phyloP scores from a whole-genome alignment of 1,139 yeast genomes.

The Debaryomyces robertsiae region DNA sequence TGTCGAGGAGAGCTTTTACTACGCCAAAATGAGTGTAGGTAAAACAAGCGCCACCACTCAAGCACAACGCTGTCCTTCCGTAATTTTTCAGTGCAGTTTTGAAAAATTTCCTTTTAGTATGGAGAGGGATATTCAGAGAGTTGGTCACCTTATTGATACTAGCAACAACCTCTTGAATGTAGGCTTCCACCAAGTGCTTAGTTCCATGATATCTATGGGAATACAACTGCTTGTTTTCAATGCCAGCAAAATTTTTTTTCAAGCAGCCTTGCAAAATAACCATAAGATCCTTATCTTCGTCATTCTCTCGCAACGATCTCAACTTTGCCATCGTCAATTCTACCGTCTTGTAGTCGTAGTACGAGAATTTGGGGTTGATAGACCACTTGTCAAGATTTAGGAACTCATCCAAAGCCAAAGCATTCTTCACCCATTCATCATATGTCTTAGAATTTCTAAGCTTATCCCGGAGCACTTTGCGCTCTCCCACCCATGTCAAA shows the following conservation, averaged over 20 bases:
- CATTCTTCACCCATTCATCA: conserved; percentile 64
- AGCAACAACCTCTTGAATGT: conserved; percentile 53
- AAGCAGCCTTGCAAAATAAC: conserved; percentile 66
- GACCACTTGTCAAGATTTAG: conserved; percentile 69
- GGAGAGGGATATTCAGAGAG: conserved; percentile 37
- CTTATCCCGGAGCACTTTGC: conserved; percentile 50
- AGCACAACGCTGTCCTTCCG: conserved; percentile 72
- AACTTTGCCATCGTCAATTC: conserved; percentile 52
- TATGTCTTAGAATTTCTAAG: conserved; percentile 54
- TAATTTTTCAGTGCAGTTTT: conserved; percentile 61
- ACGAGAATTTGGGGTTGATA: conserved; percentile 59
- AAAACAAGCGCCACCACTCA: conserved; percentile 82
- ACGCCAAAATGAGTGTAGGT: conserved; percentile 80
- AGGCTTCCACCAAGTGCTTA: conserved; percentile 58
- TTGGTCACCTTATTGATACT: conserved; percentile 50
- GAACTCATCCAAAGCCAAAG: conserved; percentile 56
- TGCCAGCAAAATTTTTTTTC: conserved; percentile 76
- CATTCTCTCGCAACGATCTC: conserved; percentile 31
- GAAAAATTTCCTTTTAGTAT: conserved; percentile 56
- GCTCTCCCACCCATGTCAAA: conserved; percentile 61
- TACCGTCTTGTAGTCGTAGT: conserved; percentile 68
- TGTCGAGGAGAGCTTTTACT: conserved; percentile 68
- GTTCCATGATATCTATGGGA: conserved; percentile 80
- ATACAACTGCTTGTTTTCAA: conserved; percentile 70
- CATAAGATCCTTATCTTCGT: conserved; percentile 50